phyloP scores from a whole-genome alignment of 805 yeast genomes.

The Candida nonsorbophila region DNA sequence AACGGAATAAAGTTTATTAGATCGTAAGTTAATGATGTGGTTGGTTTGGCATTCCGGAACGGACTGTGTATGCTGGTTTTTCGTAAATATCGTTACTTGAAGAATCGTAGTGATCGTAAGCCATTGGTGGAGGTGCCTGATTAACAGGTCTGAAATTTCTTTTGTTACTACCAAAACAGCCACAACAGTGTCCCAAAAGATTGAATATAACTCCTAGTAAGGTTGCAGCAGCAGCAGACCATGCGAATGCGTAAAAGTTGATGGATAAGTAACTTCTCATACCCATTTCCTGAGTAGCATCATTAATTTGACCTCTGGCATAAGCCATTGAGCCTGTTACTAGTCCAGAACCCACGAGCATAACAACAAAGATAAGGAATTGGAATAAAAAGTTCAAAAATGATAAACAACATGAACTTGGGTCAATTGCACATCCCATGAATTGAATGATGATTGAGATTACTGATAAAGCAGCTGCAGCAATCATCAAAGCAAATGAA shows the following conservation, averaged over 20 bases:
- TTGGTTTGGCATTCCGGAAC: no score
- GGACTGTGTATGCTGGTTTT: neutral
- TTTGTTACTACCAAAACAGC: slow-evolving; percentile 29
- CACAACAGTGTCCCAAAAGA: slow-evolving; percentile 38
- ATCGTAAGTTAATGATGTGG: no score
- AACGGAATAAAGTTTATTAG: no score
- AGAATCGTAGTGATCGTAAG: slow-evolving; percentile 15
- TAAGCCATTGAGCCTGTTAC: slow-evolving; percentile 58
- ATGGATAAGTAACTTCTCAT: slow-evolving; percentile 46
- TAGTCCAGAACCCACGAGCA: slow-evolving; percentile 46
- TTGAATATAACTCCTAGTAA: slow-evolving; percentile 24
- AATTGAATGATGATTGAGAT: slow-evolving; percentile 45
- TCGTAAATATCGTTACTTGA: slow-evolving; percentile 2
- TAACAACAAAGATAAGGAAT: slow-evolving; percentile 39
- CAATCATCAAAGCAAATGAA: slow-evolving; percentile 43
- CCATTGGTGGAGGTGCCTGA: slow-evolving; percentile 15
- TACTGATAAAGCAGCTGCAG: slow-evolving; percentile 30
- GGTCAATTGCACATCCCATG: slow-evolving; percentile 38
- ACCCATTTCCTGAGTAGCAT: slow-evolving; percentile 45
- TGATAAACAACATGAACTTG: slow-evolving; percentile 39
- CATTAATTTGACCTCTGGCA: slow-evolving; percentile 48
- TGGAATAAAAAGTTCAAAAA: slow-evolving; percentile 41
- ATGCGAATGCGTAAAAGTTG: slow-evolving; percentile 52
- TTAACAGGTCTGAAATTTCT: slow-evolving; percentile 18
- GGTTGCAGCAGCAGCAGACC: slow-evolving; percentile 56